Percentiles rank a stretch among this genome's conserved stretches.
phyloP scores from a whole-genome alignment of 306 rosid species.

The Malus sieversii region DNA sequence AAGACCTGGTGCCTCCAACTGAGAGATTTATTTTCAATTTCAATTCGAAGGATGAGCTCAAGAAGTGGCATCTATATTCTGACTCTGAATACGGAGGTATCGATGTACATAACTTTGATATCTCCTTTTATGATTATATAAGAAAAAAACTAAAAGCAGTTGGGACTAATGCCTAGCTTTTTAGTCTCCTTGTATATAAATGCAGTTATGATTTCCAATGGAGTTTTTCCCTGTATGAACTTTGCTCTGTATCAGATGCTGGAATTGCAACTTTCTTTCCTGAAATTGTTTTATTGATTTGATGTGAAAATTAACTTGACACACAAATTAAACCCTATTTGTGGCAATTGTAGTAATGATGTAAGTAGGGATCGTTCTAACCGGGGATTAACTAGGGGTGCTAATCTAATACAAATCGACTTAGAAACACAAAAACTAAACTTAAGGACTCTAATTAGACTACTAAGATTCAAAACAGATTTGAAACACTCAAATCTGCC shows the following conservation, averaged over 20 bases:
- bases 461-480: too few species aligned
- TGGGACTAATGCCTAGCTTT: neutral
- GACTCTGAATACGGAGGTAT: slow-evolving; percentile 91
- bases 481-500: too few species aligned
- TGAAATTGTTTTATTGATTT: neutral
- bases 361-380: too few species aligned
- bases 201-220: neutral
- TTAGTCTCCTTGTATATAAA: neutral
- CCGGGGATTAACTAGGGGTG: too few species aligned
- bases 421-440: too few species aligned
- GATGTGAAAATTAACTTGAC: too few species aligned
- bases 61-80: slow-evolving; percentile 87
- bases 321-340: too few species aligned
- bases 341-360: too few species aligned
- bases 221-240: neutral
- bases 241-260: neutral
- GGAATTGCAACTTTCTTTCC: neutral
- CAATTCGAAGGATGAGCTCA: slow-evolving; percentile 69
- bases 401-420: too few species aligned
- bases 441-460: too few species aligned
- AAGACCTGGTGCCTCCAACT: slow-evolving; percentile 81
- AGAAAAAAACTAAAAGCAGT: neutral
- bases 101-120: neutral
- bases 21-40: slow-evolving; percentile 74
- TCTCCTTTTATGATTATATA: neutral